Base-by-base conservation (phyloP, 371 early-diverging fungal species). In the Mucor circinelloides region DNA sequence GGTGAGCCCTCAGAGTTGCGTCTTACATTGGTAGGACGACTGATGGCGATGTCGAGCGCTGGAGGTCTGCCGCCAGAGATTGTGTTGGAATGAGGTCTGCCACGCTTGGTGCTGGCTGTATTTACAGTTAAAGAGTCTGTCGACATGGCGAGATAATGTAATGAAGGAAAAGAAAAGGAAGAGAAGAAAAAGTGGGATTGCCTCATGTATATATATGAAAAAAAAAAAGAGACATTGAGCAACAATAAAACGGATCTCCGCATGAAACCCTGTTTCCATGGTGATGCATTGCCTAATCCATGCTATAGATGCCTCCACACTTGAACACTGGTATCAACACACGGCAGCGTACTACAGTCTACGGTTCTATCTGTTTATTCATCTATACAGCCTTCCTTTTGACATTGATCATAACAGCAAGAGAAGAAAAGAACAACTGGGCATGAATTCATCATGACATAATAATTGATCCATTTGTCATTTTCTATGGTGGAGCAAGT, bases 1-100 rank as follows among this genome's bases (percentile, higher is more conserved):
- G 68, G 68, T 7, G 74, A 70, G 10, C 74, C 74, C 34, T 74
- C 74, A 25, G 74, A 74, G 40, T 74, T 74, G 44, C 74, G 59
- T 48, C 74, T 27, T 25, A 62, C 9, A 48, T 28, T 27, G 6
- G 63, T 21, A 27, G 74, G 71, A 19, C 65, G 56, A 25, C 38
- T 58, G 12, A 56, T 40, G 19, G 58, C 21, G 2, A 68, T 70
- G n/a, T 63, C 64, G 42, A 68, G 58, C 3, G 68, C 68, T 36
- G 74, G 70, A 0, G 67, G 70, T 17, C 70, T 32, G 3, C 64
- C 57, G 56, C 76, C 77, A 10, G 80, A 74, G 21, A 66, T 58
- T 38, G 80, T 77, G 36, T 75, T 75, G 7, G 68, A 50, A 27
- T 72, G 72, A 21, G 58, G 46, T 3, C 52, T 31, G n/a, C 21